phyloP scores from a whole-genome alignment of 805 yeast genomes.

The Jamesozyma rosinii region DNA sequence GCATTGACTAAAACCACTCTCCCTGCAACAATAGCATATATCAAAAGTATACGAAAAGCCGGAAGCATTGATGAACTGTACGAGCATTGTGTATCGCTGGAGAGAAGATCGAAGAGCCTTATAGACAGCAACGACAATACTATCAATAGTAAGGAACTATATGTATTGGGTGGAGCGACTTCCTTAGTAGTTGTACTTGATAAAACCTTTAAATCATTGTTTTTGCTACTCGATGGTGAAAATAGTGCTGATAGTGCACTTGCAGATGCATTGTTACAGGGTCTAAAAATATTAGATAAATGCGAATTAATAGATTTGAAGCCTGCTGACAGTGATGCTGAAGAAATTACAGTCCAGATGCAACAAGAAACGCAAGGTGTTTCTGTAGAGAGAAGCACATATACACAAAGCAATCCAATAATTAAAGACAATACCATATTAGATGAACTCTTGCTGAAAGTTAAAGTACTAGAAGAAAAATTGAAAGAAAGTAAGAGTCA shows the following conservation, averaged over 20 bases:
- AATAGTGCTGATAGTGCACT: not conserved
- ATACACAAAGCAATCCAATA: not conserved
- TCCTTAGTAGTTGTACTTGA: not conserved
- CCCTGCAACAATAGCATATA: not conserved
- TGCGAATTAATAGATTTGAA: not conserved
- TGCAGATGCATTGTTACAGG: not conserved
- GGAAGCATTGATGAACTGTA: not conserved
- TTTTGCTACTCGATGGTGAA: not conserved
- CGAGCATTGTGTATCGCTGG: not conserved
- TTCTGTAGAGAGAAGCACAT: not conserved
- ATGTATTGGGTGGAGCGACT: not conserved
- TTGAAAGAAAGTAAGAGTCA: not conserved
- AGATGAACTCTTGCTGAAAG: not conserved
- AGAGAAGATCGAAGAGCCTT: not conserved
- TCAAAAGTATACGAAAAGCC: not conserved
- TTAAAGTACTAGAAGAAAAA: conserved; percentile 1
- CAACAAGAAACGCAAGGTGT: not conserved
- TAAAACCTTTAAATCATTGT: not conserved
- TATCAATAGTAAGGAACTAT: not conserved
- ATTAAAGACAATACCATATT: not conserved
- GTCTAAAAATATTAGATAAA: not conserved
- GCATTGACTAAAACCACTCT: not conserved
- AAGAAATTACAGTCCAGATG: not conserved
- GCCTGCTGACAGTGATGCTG: not conserved
- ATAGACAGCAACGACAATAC: not conserved